Evolutionary conservation across 2,329 filamentous ascomycete species (phyloP), one percentile per base, ranked within the genome.

Genomic region (Monosporascus sp.): DNA sequence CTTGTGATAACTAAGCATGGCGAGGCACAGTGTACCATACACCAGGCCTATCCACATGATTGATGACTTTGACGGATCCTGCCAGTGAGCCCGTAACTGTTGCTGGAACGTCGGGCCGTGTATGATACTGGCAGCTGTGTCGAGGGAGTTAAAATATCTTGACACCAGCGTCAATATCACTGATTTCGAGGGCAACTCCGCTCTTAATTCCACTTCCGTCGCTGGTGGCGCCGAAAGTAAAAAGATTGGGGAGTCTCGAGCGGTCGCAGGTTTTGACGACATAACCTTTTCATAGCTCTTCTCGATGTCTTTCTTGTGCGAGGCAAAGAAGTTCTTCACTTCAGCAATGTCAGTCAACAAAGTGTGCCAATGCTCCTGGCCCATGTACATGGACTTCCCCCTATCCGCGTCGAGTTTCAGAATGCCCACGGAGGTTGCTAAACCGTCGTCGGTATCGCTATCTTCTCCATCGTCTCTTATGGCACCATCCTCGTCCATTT

Each of bases 301-400:
- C 66, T 95, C 90, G 54, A 93, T 79, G 59, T 97, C 91, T 65
- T 94, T 92, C 69, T 94, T 95, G 71, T 97, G 90, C 37, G 80
- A 83, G 18, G 74, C 73, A 64, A 96, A 97, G 72, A 94, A 97
- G 61, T 87, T 92, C 67, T 93, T 96, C 25, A 99, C 93, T 73
- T 99, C 94, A 9, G 89, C 79, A 58, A 99, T 94, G 69, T 92
- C 89, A 60, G 83, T 79, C 51, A 95, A 73, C 50, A 95, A 83
- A 39, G 86, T 83, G 62, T 89, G 86, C 90, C 90, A 95, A 69
- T 94, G 88, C 51, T 89, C 86, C 59, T 90, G 86, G 52, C 89
- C 90, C 56, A 93, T 76, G 66, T 94, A 95, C 72, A 89, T 83
- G 24, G 87, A 86, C 68, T 90, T 90, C 51, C 83, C 85, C 63